Conservation (phyloP, 768 basidiomycete species). For the Paxillus involutus region DNA sequence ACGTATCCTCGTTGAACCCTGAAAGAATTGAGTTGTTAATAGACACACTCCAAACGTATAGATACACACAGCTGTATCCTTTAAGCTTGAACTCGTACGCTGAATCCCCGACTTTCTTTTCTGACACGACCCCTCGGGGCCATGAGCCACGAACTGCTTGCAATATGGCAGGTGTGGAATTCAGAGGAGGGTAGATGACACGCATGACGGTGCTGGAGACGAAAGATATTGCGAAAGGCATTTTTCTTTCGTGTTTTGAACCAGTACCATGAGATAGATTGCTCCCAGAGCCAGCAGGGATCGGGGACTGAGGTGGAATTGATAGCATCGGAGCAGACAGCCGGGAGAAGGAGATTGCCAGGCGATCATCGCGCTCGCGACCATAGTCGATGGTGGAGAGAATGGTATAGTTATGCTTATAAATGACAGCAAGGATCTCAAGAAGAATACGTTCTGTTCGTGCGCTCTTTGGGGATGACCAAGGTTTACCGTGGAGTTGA, state of each 20-base stretch:
- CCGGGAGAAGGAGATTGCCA: constrained; percentile 70
- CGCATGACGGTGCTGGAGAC: constrained; percentile 64
- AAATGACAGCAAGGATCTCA: constrained; percentile 62
- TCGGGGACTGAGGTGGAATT: constrained; percentile 37
- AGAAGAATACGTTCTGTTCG: constrained; percentile 68
- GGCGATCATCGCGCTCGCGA: constrained; percentile 69
- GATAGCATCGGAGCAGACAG: constrained; percentile 37
- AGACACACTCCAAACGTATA: constrained; percentile 10
- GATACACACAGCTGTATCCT: constrained; percentile 69
- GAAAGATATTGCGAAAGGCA: constrained; percentile 75
- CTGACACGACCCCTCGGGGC: constrained; percentile 77
- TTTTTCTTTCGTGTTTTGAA: constrained; percentile 33
- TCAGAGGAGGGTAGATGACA: constrained; percentile 74
- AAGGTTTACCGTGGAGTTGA: constrained; percentile 66
- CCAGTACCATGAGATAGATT: constrained; percentile 37
- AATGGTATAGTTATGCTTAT: constrained; percentile 61
- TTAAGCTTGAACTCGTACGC: constrained; percentile 81
- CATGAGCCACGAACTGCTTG: constrained; percentile 75
- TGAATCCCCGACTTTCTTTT: constrained; percentile 71
- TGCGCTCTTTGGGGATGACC: constrained; percentile 67
- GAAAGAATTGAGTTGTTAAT: constrained; percentile 19
- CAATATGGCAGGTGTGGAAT: constrained; percentile 77
- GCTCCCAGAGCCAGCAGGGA: constrained; percentile 39
- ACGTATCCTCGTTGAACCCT: constrained; percentile 83
- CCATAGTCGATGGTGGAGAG: constrained; percentile 77